These are phyloP conservation scores for Candida sp. DNA, from an alignment of 1,139 yeast genomes.

Conservation along the genomic window DNA sequence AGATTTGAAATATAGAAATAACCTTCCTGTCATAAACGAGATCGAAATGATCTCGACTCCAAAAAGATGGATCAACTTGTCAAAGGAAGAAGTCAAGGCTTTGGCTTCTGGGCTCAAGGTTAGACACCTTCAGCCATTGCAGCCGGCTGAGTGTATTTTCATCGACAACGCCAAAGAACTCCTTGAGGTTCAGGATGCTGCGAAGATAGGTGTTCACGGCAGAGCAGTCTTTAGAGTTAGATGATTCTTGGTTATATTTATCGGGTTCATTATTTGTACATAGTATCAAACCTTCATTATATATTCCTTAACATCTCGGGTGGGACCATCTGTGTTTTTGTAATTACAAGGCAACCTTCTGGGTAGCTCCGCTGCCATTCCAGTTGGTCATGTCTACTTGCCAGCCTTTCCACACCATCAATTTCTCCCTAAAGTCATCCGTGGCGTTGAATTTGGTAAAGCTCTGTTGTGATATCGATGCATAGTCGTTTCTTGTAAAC, in stretches of 20 bases:
- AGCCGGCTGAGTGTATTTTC: conserved; percentile 90
- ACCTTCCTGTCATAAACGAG: conserved; percentile 74
- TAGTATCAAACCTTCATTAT: not conserved
- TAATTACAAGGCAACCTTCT: conserved; percentile 28
- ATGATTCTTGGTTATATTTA: conserved; percentile 22
- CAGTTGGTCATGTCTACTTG: conserved; percentile 85
- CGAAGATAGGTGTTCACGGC: conserved; percentile 72
- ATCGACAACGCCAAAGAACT: conserved; percentile 49
- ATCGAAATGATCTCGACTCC: conserved; percentile 86
- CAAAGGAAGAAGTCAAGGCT: conserved; percentile 65
- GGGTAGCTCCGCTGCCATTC: conserved; percentile 42
- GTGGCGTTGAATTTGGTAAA: conserved; percentile 21
- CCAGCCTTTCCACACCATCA: conserved; percentile 80
- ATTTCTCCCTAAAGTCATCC: conserved; percentile 44
- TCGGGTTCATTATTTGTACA: not conserved
- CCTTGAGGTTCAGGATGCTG: conserved; percentile 84
- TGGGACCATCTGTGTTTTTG: not conserved
- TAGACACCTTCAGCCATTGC: conserved; percentile 77
- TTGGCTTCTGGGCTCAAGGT: conserved; percentile 80
- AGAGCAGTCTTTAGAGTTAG: conserved; percentile 83
- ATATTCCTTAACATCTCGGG: not conserved
- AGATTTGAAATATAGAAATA: conserved; percentile 85
- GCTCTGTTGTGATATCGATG: conserved; percentile 33
- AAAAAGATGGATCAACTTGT: conserved; percentile 71
- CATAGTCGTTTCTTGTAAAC: conserved; percentile 38